Evolutionary conservation across 208 protist genomes (phyloP).

Genomic region (Strigomonas culicis): DNA sequence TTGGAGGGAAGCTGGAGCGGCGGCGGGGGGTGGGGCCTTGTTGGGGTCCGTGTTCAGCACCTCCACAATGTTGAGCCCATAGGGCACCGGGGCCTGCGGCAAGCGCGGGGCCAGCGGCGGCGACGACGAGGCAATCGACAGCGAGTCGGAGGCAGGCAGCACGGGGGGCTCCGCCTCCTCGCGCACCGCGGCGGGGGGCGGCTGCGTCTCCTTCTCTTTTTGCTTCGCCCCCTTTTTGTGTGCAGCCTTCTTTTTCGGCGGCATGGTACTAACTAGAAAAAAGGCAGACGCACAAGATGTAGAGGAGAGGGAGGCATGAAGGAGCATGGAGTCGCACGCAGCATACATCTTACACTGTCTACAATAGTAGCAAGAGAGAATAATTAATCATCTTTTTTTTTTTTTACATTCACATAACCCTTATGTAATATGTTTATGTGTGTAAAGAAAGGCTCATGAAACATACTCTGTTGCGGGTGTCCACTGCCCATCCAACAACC

Average conservation of each 20-base stretch:
- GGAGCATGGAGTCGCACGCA: background rate
- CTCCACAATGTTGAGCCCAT: no score
- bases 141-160: no score
- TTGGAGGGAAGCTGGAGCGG: no score
- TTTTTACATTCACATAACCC: background rate
- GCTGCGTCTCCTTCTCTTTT: background rate
- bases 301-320: background rate
- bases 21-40: no score
- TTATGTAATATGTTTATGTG: no score
- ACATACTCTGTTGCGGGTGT: constrained; percentile 72
- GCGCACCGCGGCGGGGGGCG: background rate
- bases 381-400: background rate
- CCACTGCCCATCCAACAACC: constrained; percentile 79
- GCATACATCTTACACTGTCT: background rate
- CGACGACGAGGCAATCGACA: no score
- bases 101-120: no score
- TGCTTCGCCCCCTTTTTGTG: background rate
- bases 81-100: no score
- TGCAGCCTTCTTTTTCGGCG: constrained; percentile 11
- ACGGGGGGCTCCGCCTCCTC: no score
- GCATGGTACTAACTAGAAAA: constrained; percentile 6
- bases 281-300: background rate
- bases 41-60: no score
- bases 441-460: constrained; percentile 8
- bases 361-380: background rate